Conservation (phyloP, 2,329 filamentous ascomycete genomes). For the Cladophialophora immunda region DNA sequence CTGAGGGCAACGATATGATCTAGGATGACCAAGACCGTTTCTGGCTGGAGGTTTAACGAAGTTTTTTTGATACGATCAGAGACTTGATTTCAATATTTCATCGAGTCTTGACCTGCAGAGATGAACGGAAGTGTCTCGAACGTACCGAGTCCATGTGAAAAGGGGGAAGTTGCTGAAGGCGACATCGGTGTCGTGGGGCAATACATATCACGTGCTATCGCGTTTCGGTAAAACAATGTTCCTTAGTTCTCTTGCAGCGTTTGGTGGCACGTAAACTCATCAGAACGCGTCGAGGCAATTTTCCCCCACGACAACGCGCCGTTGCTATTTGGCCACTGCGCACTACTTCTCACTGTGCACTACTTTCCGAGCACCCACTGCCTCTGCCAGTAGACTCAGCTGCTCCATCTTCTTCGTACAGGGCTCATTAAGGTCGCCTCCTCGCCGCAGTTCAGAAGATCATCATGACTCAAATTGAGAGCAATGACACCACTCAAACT, state of each 20-base stretch:
- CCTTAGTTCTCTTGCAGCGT: background rate
- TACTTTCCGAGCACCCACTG: background rate
- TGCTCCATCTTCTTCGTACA: background rate
- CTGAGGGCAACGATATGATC: background rate
- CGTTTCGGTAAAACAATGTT: background rate
- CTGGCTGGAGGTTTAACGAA: background rate
- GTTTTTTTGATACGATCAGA: background rate
- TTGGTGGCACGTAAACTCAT: background rate
- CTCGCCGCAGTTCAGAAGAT: background rate
- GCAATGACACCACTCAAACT: constrained; percentile 34
- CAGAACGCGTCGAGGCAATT: background rate
- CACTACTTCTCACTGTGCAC: background rate
- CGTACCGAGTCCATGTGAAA: too few relatives aligned
- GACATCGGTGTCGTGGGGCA: too few relatives aligned
- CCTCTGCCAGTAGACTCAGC: background rate
- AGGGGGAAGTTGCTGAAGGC: too few relatives aligned
- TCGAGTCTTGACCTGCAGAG: background rate
- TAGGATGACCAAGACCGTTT: background rate
- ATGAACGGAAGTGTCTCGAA: background rate
- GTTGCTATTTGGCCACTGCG: background rate
- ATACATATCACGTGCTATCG: background rate
- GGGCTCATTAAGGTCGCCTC: background rate
- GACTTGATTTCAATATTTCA: background rate
- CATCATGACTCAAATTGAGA: constrained; percentile 40
- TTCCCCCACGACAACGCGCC: background rate